A percentile compares a stretch with the other conserved stretches of the same genome.
Evolutionary conservation across 202 grass and related monocot species (phyloP).

Genomic region (Setaria italica): DNA sequence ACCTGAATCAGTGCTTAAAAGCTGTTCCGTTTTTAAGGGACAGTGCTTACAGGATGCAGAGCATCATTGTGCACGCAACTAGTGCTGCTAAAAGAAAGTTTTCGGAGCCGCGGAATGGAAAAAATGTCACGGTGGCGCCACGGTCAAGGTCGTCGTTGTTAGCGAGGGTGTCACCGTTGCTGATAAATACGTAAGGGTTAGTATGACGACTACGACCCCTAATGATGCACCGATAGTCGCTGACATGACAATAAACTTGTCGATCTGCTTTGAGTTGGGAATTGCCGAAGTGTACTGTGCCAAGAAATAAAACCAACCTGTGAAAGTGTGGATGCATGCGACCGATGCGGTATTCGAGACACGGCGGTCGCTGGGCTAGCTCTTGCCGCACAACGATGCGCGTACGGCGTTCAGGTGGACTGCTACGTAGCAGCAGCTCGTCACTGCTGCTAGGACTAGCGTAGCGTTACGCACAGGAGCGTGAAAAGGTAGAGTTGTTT

Average conservation of each 20-base stretch:
- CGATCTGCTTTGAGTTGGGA: no score
- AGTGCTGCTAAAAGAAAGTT: neutral
- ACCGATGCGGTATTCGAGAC: neutral
- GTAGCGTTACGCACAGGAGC: neutral
- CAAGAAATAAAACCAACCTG: no score
- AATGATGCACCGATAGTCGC: no score
- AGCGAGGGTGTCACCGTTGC: neutral
- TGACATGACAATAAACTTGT: no score
- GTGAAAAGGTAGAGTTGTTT: no score
- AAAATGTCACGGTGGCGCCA: neutral
- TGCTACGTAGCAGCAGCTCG: neutral
- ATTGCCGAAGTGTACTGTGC: no score
- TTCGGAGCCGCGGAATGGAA: neutral
- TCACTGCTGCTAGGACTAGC: neutral
- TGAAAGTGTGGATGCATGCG: no score
- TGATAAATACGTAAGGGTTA: neutral
- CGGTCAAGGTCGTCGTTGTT: neutral
- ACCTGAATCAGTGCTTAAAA: slow-evolving; percentile 53
- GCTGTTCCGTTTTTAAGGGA: slow-evolving; percentile 31
- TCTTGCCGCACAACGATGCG: neutral
- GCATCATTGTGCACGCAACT: slow-evolving; percentile 32
- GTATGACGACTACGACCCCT: neutral
- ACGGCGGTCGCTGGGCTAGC: neutral
- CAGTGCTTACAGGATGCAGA: neutral
- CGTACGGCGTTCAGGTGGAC: neutral